Percentiles rank a stretch among this genome's conserved stretches.
phyloP scores from a whole-genome alignment of 495 filamentous ascomycete species.

The Cryomyces antarcticus region DNA sequence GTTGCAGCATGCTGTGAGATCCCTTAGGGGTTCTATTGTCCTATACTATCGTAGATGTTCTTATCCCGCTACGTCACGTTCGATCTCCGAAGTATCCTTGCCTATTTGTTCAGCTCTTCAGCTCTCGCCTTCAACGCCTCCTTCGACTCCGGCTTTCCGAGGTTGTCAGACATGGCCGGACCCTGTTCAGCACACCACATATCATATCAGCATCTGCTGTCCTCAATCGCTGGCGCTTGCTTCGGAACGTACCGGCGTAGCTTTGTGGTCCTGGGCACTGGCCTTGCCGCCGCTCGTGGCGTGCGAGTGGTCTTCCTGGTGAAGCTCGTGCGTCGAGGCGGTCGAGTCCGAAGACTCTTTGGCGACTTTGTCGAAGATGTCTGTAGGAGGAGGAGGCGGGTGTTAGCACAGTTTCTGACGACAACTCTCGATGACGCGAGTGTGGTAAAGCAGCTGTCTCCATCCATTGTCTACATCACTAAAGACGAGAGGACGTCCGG shows the following conservation, averaged over 20 bases:
- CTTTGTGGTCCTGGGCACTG: conserved; percentile 8
- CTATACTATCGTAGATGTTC: too few species aligned
- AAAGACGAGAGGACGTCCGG: too few species aligned
- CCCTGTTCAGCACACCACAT: conserved; percentile 4
- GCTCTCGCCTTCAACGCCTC: conserved; percentile 20
- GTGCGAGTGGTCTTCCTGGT: conserved; percentile 8
- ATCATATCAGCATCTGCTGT: not conserved
- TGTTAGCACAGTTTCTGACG: too few species aligned
- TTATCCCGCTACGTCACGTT: not conserved
- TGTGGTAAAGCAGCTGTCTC: not conserved
- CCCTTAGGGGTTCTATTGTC: too few species aligned
- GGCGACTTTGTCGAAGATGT: conserved; percentile 16
- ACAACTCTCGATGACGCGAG: not conserved
- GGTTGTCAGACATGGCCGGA: conserved; percentile 21
- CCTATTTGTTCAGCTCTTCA: conserved; percentile 21
- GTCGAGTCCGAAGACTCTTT: conserved; percentile 16
- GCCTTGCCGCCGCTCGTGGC: conserved; percentile 4
- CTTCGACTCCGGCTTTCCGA: conserved; percentile 31
- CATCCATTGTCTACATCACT: too few species aligned
- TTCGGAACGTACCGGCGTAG: conserved; percentile 9
- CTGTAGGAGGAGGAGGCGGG: conserved; percentile 3
- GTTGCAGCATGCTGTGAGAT: too few species aligned
- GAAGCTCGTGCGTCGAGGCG: conserved; percentile 8
- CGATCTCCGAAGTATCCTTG: not conserved
- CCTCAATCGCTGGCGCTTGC: not conserved